Evolutionary conservation across 768 basidiomycete genomes (phyloP).

Genomic region (Agrocybe chaxingu): DNA sequence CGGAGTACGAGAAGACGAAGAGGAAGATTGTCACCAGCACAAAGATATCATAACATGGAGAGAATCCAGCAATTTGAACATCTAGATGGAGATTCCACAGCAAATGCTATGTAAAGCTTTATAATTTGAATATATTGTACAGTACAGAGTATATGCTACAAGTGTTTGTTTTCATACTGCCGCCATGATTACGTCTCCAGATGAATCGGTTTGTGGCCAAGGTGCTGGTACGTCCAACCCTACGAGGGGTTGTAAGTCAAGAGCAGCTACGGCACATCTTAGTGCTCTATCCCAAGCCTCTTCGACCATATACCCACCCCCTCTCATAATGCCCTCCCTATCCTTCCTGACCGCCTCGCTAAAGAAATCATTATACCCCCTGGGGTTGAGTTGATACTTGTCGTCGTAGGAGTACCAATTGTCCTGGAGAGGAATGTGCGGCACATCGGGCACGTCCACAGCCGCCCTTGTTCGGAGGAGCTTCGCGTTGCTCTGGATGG

Average conservation of each 20-base stretch:
- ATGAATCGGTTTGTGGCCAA: conserved; percentile 19
- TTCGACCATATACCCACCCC: conserved; percentile 77
- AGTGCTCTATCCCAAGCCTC: conserved; percentile 87
- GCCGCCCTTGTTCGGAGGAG: conserved; percentile 62
- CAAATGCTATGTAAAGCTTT: conserved; percentile 4
- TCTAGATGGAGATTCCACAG: neutral
- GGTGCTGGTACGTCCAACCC: conserved; percentile 22
- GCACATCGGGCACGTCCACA: conserved; percentile 71
- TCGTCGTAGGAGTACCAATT: conserved; percentile 76
- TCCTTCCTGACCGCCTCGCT: conserved; percentile 78
- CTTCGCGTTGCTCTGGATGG: conserved; percentile 45
- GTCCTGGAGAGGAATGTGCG: conserved; percentile 77
- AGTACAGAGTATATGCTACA: neutral
- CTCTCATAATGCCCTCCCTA: conserved; percentile 75
- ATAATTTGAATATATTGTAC: conserved; percentile 1
- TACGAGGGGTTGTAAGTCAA: conserved; percentile 57
- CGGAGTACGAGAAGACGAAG: conserved; percentile 42
- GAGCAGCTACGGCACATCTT: conserved; percentile 65
- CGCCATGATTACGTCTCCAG: conserved; percentile 47
- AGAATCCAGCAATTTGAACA: neutral
- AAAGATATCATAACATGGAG: conserved; percentile 26
- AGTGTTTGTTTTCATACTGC: conserved; percentile 24
- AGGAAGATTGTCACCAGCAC: conserved; percentile 55
- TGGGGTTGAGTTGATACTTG: conserved; percentile 48
- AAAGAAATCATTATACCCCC: conserved; percentile 65